A percentile compares a stretch with the other conserved stretches of the same genome.
These are phyloP conservation scores for Podospora appendiculata DNA, from an alignment of 495 filamentous ascomycete genomes.

Conservation along the genomic window DNA sequence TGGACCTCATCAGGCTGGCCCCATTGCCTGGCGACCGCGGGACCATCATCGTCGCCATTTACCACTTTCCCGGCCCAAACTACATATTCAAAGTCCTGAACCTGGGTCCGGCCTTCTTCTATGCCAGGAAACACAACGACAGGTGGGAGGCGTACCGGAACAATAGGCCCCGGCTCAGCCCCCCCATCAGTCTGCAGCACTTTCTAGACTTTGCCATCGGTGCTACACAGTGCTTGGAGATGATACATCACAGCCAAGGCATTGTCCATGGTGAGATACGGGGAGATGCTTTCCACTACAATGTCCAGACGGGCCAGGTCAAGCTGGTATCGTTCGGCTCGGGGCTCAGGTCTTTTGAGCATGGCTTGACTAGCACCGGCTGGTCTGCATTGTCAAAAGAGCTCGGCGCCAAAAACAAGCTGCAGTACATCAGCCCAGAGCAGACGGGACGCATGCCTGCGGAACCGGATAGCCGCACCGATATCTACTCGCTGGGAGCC, in stretches of 20 bases:
- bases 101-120: slow-evolving; percentile 69
- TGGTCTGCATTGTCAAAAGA: slow-evolving; percentile 76
- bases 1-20: slow-evolving; percentile 63
- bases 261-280: slow-evolving; percentile 83
- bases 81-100: slow-evolving; percentile 61
- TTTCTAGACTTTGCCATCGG: slow-evolving; percentile 89
- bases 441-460: slow-evolving; percentile 86
- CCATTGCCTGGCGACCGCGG: slow-evolving; percentile 55
- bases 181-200: slow-evolving; percentile 56
- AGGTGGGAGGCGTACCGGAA: slow-evolving; percentile 31
- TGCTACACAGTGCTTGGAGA: slow-evolving; percentile 74
- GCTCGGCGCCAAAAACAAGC: slow-evolving; percentile 72
- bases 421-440: slow-evolving; percentile 83
- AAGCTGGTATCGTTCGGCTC: slow-evolving; percentile 79
- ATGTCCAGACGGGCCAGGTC: slow-evolving; percentile 55
- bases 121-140: slow-evolving; percentile 41
- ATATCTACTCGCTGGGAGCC: slow-evolving; percentile 82
- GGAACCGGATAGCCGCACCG: slow-evolving; percentile 81
- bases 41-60: slow-evolving; percentile 64
- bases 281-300: slow-evolving; percentile 81
- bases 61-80: slow-evolving; percentile 69
- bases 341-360: slow-evolving; percentile 76
- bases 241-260: slow-evolving; percentile 74
- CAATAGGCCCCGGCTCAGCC: slow-evolving; percentile 36
- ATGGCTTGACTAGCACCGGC: slow-evolving; percentile 73